These are phyloP conservation scores for Spergularia marina DNA, from an alignment of 148 eudicot genomes.

Conservation along the genomic window DNA sequence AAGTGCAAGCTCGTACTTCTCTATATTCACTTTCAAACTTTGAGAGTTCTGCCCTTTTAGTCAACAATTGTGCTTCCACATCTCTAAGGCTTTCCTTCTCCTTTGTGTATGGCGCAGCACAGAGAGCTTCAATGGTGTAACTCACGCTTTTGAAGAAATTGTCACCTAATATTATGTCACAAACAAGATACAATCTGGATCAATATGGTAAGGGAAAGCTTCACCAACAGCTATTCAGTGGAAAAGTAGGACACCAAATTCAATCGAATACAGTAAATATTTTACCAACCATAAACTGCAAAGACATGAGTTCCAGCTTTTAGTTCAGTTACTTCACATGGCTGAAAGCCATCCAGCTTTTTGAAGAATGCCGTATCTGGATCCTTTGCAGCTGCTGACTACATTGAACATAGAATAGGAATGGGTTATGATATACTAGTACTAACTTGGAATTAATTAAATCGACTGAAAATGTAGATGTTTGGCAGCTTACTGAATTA, in stretches of 20 bases:
- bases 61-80: constrained; percentile 72
- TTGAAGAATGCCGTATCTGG: constrained; percentile 89
- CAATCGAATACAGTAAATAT: not conserved
- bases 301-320: constrained; percentile 87
- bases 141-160: constrained; percentile 85
- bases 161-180: constrained; percentile 50
- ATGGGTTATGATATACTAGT: not conserved
- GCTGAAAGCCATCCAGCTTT: constrained; percentile 87
- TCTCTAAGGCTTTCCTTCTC: constrained; percentile 80
- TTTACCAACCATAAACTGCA: constrained; percentile 74
- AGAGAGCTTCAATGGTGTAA: constrained; percentile 84
- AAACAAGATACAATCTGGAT: constrained; percentile 13
- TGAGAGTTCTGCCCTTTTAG: constrained; percentile 80
- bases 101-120: constrained; percentile 57
- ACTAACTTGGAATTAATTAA: not conserved
- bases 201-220: not conserved
- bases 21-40: constrained; percentile 89
- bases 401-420: constrained; percentile 10
- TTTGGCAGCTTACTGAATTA: constrained; percentile 49
- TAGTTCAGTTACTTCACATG: constrained; percentile 79
- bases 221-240: not conserved
- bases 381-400: constrained; percentile 82
- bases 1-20: constrained; percentile 48
- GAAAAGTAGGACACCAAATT: constrained; percentile 8
- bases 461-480: not conserved